A percentile compares a stretch with the other conserved stretches of the same genome.
Evolutionary conservation across 108 stramenopile species (phyloP).

Genomic region (Cyclotella sp.): DNA sequence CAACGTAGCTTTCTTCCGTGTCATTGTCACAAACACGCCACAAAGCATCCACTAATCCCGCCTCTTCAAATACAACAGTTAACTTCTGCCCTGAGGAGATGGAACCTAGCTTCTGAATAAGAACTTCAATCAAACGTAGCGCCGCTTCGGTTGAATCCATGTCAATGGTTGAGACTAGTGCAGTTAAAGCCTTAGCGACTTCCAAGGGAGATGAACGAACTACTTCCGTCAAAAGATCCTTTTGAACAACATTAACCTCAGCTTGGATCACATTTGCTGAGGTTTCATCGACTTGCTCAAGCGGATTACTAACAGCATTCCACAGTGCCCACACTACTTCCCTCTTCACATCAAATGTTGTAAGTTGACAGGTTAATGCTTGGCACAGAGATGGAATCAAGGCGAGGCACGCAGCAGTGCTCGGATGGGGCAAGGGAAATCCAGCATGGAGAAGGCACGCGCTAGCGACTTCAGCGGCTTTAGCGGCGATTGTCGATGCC

Average conservation of each 20-base stretch:
- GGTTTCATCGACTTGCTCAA: not conserved
- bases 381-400: slow-evolving; percentile 35
- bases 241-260: not conserved
- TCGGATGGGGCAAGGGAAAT: slow-evolving; percentile 4
- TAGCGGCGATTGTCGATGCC: slow-evolving; percentile 25
- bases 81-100: slow-evolving; percentile 6
- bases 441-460: slow-evolving; percentile 33
- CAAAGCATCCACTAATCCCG: slow-evolving; percentile 42
- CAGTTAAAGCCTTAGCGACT: slow-evolving; percentile 22
- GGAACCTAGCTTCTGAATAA: slow-evolving; percentile 18
- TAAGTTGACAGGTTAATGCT: slow-evolving; percentile 12
- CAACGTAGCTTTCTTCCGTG: slow-evolving; percentile 35
- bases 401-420: not conserved
- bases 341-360: slow-evolving; percentile 35
- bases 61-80: slow-evolving; percentile 39
- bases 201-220: slow-evolving; percentile 13
- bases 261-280: not conserved
- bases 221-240: slow-evolving; percentile 15
- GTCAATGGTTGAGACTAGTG: slow-evolving; percentile 14
- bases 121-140: slow-evolving; percentile 25
- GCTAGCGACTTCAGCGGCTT: slow-evolving; percentile 31
- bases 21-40: slow-evolving; percentile 43
- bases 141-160: slow-evolving; percentile 30
- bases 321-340: slow-evolving; percentile 43
- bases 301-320: slow-evolving; percentile 24